phyloP scores from a whole-genome alignment of 2,329 filamentous ascomycete species.

The Fusarium mexicanum region DNA sequence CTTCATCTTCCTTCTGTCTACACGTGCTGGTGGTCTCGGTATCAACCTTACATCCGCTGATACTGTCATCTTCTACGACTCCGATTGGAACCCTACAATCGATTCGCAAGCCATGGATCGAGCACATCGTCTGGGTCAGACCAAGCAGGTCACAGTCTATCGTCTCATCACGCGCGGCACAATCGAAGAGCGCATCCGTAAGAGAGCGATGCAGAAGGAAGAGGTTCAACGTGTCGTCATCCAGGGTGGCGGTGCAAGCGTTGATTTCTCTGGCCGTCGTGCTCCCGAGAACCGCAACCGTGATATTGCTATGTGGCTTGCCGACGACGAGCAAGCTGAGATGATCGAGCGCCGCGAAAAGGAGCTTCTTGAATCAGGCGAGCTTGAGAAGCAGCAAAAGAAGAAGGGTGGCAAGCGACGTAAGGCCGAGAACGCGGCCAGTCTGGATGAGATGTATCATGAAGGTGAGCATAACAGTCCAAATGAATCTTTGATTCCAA shows the following conservation, averaged over 20 bases:
- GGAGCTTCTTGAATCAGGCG: conserved; percentile 80
- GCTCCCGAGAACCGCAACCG: conserved; percentile 92
- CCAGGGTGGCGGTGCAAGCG: conserved; percentile 86
- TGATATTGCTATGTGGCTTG: conserved; percentile 98
- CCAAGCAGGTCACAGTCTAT: conserved; percentile 95
- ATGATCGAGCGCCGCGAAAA: conserved; percentile 93
- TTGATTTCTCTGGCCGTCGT: conserved; percentile 94
- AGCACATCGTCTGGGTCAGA: conserved; percentile 96
- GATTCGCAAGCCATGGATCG: conserved; percentile 99
- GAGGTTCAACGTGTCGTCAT: conserved; percentile 98
- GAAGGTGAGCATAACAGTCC: conserved; percentile 76
- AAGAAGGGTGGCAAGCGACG: conserved; percentile 69
- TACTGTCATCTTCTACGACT: conserved; percentile 99
- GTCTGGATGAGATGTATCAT: conserved; percentile 97
- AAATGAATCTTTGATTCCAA: neutral
- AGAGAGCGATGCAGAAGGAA: conserved; percentile 96
- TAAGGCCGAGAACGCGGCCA: conserved; percentile 64
- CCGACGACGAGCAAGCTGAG: conserved; percentile 95
- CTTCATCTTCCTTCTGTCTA: conserved; percentile 96
- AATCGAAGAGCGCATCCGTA: conserved; percentile 97
- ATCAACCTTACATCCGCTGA: conserved; percentile 97
- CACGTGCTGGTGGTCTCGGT: conserved; percentile 94
- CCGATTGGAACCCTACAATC: conserved; percentile 99
- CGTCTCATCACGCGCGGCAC: conserved; percentile 96
- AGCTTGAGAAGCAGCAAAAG: conserved; percentile 70